A percentile compares a stretch with the other conserved stretches of the same genome.
Conservation (phyloP, 2,329 filamentous ascomycete species). For the Monilinia vaccinii-corymbosi region DNA sequence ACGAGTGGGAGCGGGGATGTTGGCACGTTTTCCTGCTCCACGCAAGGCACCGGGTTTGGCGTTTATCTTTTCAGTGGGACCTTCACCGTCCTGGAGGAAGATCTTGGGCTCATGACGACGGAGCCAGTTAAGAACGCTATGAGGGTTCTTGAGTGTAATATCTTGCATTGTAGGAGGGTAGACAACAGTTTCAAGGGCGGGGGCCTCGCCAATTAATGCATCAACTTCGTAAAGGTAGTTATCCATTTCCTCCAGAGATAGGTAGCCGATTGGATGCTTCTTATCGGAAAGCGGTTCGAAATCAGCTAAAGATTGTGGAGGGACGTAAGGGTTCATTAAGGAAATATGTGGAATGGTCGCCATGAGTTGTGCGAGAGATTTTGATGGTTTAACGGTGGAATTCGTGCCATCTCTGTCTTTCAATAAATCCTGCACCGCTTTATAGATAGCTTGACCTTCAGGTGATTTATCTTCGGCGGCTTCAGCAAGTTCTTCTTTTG, state of each 20-base stretch:
- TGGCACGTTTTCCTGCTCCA: slow-evolving; percentile 29
- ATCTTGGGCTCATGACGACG: slow-evolving; percentile 75
- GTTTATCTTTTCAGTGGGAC: slow-evolving; percentile 34
- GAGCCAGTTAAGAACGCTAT: slow-evolving; percentile 94
- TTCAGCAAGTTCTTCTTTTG: slow-evolving; percentile 20
- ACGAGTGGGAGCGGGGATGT: slow-evolving; percentile 27
- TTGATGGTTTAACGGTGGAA: slow-evolving; percentile 15
- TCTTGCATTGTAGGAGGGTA: slow-evolving; percentile 36
- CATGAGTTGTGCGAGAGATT: slow-evolving; percentile 26
- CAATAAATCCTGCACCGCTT: slow-evolving; percentile 22
- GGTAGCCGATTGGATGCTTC: slow-evolving; percentile 53
- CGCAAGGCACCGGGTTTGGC: slow-evolving; percentile 30
- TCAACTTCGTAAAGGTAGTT: slow-evolving; percentile 58
- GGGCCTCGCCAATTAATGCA: slow-evolving; percentile 30
- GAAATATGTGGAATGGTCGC: slow-evolving; percentile 22
- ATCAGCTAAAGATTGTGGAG: slow-evolving; percentile 31
- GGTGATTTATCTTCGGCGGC: slow-evolving; percentile 20
- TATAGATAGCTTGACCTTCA: slow-evolving; percentile 22
- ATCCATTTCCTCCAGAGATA: slow-evolving; percentile 62
- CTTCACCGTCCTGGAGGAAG: slow-evolving; percentile 55
- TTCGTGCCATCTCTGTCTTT: slow-evolving; percentile 18
- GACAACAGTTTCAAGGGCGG: slow-evolving; percentile 25
- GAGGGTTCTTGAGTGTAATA: slow-evolving; percentile 63
- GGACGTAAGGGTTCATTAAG: slow-evolving; percentile 13
- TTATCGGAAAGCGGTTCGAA: slow-evolving; percentile 38